phyloP scores from a whole-genome alignment of 192 early-diverging fungal genomes.

The Backusella luteola region DNA sequence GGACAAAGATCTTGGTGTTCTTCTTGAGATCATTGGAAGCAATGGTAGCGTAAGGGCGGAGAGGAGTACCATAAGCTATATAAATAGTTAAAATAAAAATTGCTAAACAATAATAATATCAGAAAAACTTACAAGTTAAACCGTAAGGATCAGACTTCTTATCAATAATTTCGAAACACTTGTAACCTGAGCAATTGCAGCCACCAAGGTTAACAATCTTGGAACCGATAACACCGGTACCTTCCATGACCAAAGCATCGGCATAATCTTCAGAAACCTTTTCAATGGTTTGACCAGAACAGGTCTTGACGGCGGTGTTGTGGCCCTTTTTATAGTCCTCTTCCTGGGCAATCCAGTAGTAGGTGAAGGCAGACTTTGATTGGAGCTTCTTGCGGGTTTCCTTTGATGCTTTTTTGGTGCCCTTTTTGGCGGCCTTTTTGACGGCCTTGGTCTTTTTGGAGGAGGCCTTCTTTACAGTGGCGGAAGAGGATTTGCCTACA shows the following conservation, averaged over 20 bases:
- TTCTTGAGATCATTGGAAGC: constrained; percentile 39
- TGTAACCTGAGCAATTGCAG: constrained; percentile 35
- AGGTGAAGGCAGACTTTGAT: constrained; percentile 30
- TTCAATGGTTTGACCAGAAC: constrained; percentile 34
- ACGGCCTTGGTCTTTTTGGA: constrained; percentile 10
- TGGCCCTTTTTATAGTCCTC: constrained; percentile 30
- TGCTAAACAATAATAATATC: background rate
- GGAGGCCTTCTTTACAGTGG: background rate
- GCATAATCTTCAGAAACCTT: constrained; percentile 30
- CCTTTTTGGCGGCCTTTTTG: constrained; percentile 10
- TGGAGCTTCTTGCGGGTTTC: constrained; percentile 24
- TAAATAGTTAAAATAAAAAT: background rate
- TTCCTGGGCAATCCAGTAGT: constrained; percentile 40
- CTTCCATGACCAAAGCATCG: constrained; percentile 40
- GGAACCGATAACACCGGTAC: constrained; percentile 32
- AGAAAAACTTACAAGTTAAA: constrained; percentile 24
- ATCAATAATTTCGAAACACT: constrained; percentile 34
- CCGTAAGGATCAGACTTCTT: constrained; percentile 31
- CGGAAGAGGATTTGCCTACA: background rate
- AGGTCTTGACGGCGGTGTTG: constrained; percentile 32
- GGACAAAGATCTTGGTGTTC: constrained; percentile 39
- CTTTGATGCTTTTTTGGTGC: background rate
- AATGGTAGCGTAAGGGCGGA: constrained; percentile 36
- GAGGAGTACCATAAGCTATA: constrained; percentile 29
- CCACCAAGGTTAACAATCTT: constrained; percentile 39